Percentiles rank a stretch among this genome's conserved stretches.
phyloP scores from a whole-genome alignment of 2,329 filamentous ascomycete species.

The Arthrocladium fulminans region DNA sequence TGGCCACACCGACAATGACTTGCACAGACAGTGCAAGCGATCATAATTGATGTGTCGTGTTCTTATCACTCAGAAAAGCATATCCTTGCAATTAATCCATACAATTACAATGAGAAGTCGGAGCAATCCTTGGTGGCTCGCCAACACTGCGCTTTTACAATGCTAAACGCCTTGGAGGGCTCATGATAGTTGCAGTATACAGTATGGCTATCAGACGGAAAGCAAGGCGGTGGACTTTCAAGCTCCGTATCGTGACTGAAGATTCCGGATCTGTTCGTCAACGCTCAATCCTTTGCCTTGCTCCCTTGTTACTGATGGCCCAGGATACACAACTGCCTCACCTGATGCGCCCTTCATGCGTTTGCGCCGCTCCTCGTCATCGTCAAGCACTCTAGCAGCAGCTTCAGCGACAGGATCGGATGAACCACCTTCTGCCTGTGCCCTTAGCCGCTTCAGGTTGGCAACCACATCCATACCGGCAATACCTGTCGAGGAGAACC shows the following conservation, averaged over 20 bases:
- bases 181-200: constrained; percentile 11
- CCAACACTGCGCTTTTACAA: no score
- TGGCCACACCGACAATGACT: no score
- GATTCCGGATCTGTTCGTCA: constrained; percentile 71
- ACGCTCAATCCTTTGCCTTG: constrained; percentile 52
- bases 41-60: no score
- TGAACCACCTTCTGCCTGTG: constrained; percentile 80
- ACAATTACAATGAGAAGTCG: no score
- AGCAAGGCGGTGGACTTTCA: background rate
- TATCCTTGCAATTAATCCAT: no score
- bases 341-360: constrained; percentile 48
- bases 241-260: constrained; percentile 35
- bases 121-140: no score
- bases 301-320: constrained; percentile 14
- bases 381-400: constrained; percentile 49
- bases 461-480: constrained; percentile 81
- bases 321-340: constrained; percentile 23
- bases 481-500: constrained; percentile 76
- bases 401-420: constrained; percentile 23
- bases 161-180: no score
- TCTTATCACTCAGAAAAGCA: no score
- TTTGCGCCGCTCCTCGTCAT: constrained; percentile 65
- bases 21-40: no score
- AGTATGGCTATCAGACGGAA: no score
- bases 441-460: constrained; percentile 89